Evolutionary conservation across 345 rosid species (phyloP).

Genomic region (Theobroma cacao): DNA sequence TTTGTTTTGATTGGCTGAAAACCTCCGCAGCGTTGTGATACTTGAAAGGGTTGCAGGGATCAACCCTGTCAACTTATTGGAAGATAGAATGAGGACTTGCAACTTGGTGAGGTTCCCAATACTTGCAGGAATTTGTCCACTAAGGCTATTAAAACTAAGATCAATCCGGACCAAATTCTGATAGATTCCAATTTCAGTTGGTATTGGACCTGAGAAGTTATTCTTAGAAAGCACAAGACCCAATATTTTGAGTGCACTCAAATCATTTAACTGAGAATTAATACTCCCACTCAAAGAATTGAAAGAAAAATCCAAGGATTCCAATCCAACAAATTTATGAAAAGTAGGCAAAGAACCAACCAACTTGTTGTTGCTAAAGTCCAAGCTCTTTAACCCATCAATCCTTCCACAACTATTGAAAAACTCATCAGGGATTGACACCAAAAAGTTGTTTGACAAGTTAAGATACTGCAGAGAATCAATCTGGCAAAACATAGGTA

Average conservation of each 20-base stretch:
- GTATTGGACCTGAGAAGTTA: slow-evolving; percentile 36
- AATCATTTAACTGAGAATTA: slow-evolving; percentile 38
- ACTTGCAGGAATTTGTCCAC: slow-evolving; percentile 46
- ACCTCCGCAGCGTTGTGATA: slow-evolving; percentile 44
- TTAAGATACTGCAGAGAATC: slow-evolving; percentile 54
- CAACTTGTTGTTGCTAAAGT: slow-evolving; percentile 50
- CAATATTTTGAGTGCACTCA: slow-evolving; percentile 47
- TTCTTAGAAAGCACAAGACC: slow-evolving; percentile 56
- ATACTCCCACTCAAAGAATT: slow-evolving; percentile 37
- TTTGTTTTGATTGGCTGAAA: slow-evolving; percentile 56
- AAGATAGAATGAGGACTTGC: slow-evolving; percentile 47
- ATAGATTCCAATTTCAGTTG: slow-evolving; percentile 35
- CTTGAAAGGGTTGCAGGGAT: slow-evolving; percentile 45
- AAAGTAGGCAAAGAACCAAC: slow-evolving; percentile 46
- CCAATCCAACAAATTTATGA: slow-evolving; percentile 44
- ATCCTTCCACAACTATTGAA: slow-evolving; percentile 40
- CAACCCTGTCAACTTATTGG: slow-evolving; percentile 38
- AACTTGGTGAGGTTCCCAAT: slow-evolving; percentile 51
- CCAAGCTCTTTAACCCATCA: slow-evolving; percentile 42
- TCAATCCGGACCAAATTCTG: slow-evolving; percentile 43
- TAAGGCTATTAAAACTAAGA: slow-evolving; percentile 46
- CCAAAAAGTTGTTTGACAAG: slow-evolving; percentile 46
- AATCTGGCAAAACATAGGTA: slow-evolving; percentile 50
- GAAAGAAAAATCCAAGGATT: slow-evolving; percentile 56
- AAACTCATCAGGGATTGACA: slow-evolving; percentile 49